These are phyloP conservation scores for Prunus yedoensis DNA, from an alignment of 331 rosid genomes.

Conservation along the genomic window DNA sequence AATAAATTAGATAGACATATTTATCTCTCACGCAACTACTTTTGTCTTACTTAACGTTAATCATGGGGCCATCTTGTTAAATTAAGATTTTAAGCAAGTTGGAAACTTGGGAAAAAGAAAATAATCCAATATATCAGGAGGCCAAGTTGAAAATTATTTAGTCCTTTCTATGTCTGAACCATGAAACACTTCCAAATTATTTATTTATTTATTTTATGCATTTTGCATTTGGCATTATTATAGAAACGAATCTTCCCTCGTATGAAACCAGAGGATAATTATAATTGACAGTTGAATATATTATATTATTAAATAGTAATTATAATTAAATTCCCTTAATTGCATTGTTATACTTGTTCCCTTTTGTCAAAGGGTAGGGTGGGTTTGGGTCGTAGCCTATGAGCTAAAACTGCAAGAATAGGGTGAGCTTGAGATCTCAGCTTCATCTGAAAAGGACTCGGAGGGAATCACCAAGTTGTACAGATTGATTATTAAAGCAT, in stretches of 20 bases:
- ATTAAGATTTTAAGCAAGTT: conserved; percentile 15
- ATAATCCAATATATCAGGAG: conserved; percentile 23
- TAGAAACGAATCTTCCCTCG: conserved; percentile 46
- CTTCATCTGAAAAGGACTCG: conserved; percentile 10
- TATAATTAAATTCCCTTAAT: neutral
- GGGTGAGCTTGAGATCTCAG: neutral
- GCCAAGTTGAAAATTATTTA: conserved; percentile 39
- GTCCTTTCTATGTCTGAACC: conserved; percentile 13
- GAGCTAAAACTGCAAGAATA: neutral
- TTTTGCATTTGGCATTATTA: conserved; percentile 47
- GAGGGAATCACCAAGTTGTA: neutral
- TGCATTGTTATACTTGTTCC: neutral
- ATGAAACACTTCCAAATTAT: conserved; percentile 13
- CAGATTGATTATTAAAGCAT: neutral
- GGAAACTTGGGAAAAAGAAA: neutral
- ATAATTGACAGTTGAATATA: conserved; percentile 17
- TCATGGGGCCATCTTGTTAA: conserved; percentile 27
- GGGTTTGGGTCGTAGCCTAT: neutral
- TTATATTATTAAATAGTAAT: neutral
- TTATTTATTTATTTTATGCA: neutral
- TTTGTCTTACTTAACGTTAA: conserved; percentile 17
- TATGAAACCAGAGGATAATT: conserved; percentile 27
- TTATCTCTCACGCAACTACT: conserved; percentile 26
- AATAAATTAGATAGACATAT: conserved; percentile 6
- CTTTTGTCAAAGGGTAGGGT: conserved; percentile 1